Evolutionary conservation across 1,284 basidiomycete genomes (phyloP), one percentile per base, ranked within the genome.

Genomic region (Lignosus rhinocerotis): DNA sequence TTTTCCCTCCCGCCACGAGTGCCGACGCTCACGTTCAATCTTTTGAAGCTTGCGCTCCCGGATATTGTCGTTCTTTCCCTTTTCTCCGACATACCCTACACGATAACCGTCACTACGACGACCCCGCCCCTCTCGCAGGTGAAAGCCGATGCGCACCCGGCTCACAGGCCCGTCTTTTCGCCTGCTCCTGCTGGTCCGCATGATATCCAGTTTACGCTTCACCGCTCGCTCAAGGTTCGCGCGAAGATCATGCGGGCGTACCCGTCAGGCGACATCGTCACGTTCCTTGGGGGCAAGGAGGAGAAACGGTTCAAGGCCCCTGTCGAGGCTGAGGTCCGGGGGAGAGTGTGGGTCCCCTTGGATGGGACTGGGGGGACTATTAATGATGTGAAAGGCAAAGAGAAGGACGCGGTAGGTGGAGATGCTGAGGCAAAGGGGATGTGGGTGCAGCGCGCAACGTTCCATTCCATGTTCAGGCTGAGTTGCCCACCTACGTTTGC

Each of bases 21-120:
- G 42, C 19, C 21, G 25, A 44, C 48, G 11, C 32, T 30, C 6
- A 10, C 7, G 4, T 32, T 5, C 33, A n/a, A 16, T 10, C 10
- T 44, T 14, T 3, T 17, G 3, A 43, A 69, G 67, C 54, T 67
- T 7, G 17, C 51, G 11, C 39, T 69, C 19, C 68, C 66, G 0
- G 41, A 34, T 25, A 31, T 54, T 10, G 30, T 48, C 2, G 38
- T 48, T 9, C 47, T 53, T 7, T 53, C 60, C 3, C 41, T 59
- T 16, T 54, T 55, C 48, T 42, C 55, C 6, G 50, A 43, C 16
- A 56, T 62, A 6, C 60, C 60, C 12, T 59, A 53, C 44, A 33
- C 45, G n/a, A 48, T 62, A 31, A 49, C 32, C 17, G 31, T 62
- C 32, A 59, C 39, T 25, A 59, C 57, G 7, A 55, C 38, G 11